phyloP scores from a whole-genome alignment of 768 basidiomycete species.

The Cystobasidium onofrii region DNA sequence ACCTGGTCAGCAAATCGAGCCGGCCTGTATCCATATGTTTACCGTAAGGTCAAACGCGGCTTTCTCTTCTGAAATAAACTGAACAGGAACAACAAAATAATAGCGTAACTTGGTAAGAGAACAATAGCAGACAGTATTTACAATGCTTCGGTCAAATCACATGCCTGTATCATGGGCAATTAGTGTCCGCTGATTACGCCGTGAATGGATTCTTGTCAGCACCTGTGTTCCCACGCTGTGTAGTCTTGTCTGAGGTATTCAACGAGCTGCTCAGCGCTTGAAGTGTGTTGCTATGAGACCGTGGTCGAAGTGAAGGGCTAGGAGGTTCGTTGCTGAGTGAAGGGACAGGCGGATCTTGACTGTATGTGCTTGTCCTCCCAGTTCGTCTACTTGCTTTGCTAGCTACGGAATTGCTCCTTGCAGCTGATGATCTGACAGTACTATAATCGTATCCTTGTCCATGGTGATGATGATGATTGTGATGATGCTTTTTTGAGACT shows the following conservation, averaged over 20 bases:
- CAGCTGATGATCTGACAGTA: background rate
- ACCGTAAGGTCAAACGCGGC: no score
- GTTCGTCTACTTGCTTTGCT: slow-evolving; percentile 4
- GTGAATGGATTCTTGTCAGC: background rate
- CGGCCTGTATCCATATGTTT: no score
- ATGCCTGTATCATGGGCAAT: no score
- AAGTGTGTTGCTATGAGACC: slow-evolving; percentile 5
- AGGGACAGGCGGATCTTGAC: background rate
- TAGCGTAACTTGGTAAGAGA: no score
- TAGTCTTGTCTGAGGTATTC: background rate
- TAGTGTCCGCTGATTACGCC: background rate
- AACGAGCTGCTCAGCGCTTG: background rate
- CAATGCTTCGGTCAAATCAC: no score
- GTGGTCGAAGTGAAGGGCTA: slow-evolving; percentile 14
- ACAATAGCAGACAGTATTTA: no score
- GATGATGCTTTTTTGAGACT: slow-evolving; percentile 45
- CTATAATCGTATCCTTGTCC: background rate
- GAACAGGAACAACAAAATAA: no score
- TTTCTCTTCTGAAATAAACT: no score
- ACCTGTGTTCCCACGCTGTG: background rate
- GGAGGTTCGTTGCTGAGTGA: slow-evolving; percentile 2
- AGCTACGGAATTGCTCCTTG: slow-evolving; percentile 15
- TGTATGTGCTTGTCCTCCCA: background rate
- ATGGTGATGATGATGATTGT: slow-evolving; percentile 47
- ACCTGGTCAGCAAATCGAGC: no score